Evolutionary conservation across 1,284 basidiomycete genomes (phyloP).

Genomic region (Kalmanozyma brasiliensis): DNA sequence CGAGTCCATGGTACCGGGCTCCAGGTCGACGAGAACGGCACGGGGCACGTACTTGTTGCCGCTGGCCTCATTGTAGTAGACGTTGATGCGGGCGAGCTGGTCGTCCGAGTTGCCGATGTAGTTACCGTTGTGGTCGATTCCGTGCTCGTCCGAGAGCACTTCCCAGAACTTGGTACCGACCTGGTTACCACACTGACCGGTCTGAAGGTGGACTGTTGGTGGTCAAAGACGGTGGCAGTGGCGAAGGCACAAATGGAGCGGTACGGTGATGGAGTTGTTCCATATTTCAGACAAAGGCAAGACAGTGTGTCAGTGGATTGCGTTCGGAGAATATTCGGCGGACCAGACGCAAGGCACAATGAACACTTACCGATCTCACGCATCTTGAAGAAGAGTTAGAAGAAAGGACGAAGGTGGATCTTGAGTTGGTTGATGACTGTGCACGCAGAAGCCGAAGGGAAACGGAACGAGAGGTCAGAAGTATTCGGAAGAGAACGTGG

Average conservation of each 20-base stretch:
- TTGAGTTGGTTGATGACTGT: constrained; percentile 24
- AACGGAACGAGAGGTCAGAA: constrained; percentile 8
- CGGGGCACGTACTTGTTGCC: constrained; percentile 87
- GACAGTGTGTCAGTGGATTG: constrained; percentile 3
- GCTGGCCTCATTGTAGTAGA: constrained; percentile 67
- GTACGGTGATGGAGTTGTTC: not conserved
- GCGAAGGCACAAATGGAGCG: not conserved
- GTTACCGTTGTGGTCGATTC: constrained; percentile 85
- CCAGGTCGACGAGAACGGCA: constrained; percentile 88
- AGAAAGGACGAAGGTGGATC: constrained; percentile 19
- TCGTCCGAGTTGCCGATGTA: constrained; percentile 94
- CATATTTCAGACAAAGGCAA: too few relatives aligned
- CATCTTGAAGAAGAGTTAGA: constrained; percentile 46
- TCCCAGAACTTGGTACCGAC: constrained; percentile 94
- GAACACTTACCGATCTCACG: constrained; percentile 51
- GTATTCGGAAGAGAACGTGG: not conserved
- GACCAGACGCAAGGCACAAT: too few relatives aligned
- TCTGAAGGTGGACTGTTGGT: constrained; percentile 67
- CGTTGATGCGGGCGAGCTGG: constrained; percentile 91
- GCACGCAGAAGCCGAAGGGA: not conserved
- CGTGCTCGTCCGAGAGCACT: constrained; percentile 95
- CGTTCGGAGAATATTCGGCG: too few relatives aligned
- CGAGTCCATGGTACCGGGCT: constrained; percentile 85
- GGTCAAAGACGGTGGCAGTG: not conserved
- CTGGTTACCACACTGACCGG: constrained; percentile 69